phyloP scores from a whole-genome alignment of 2,329 filamentous ascomycete species.

The Salinomyces thailandicus region DNA sequence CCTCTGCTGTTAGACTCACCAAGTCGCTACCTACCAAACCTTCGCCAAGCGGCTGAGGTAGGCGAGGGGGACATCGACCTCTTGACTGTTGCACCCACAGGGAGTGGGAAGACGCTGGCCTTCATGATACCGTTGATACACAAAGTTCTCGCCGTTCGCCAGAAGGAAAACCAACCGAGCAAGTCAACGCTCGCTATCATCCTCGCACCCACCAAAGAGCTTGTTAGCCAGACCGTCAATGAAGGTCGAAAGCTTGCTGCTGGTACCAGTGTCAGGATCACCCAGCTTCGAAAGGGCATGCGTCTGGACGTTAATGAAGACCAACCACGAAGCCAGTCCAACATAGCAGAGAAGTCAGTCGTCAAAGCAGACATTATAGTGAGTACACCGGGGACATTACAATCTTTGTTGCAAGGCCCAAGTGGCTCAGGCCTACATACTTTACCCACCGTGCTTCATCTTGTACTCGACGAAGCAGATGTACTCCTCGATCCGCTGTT shows the following conservation, averaged over 20 bases:
- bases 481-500: conserved; percentile 88
- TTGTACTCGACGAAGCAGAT: conserved; percentile 90
- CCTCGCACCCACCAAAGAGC: conserved; percentile 41
- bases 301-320: conserved; percentile 36
- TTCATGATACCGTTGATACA: conserved; percentile 85
- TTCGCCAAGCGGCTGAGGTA: conserved; percentile 16
- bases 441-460: conserved; percentile 51
- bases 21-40: conserved; percentile 36
- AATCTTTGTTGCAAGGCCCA: conserved; percentile 56
- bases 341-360: conserved; percentile 27
- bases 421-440: conserved; percentile 16
- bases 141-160: conserved; percentile 42
- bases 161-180: conserved; percentile 8
- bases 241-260: conserved; percentile 73
- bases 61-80: conserved; percentile 52
- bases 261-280: conserved; percentile 68
- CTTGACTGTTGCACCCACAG: conserved; percentile 81
- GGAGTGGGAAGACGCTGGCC: conserved; percentile 90
- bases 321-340: background rate
- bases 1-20: conserved; percentile 59
- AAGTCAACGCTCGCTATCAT: conserved; percentile 31
- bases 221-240: conserved; percentile 42
- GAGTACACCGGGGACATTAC: conserved; percentile 66
- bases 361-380: conserved; percentile 72
- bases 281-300: conserved; percentile 80